phyloP scores from a whole-genome alignment of 1,284 basidiomycete species.

The Ceratobasidium sp. region DNA sequence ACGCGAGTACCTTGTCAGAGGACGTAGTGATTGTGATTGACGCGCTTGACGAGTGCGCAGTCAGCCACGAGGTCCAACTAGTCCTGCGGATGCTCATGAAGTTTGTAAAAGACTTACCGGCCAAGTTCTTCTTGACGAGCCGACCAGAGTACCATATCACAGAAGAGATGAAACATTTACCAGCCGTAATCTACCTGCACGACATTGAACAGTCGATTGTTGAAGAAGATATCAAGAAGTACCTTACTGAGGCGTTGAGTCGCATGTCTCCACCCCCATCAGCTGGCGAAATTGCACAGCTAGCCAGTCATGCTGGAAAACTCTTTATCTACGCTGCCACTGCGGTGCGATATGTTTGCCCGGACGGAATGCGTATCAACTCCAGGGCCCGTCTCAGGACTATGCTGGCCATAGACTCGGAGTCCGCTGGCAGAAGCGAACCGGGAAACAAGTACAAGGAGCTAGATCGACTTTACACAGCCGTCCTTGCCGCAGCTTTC shows the following conservation, averaged over 20 bases:
- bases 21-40: conserved; percentile 4
- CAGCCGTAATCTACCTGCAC: not conserved
- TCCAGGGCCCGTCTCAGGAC: no score
- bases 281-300: no score
- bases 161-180: not conserved
- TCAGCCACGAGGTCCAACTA: not conserved
- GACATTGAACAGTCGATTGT: conserved; percentile 1
- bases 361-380: no score
- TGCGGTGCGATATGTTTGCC: no score
- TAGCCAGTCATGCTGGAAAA: no score
- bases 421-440: no score
- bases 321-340: no score
- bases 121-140: conserved; percentile 6
- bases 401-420: no score
- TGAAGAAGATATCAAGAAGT: conserved; percentile 7
- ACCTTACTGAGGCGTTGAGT: not conserved
- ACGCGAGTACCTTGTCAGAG: not conserved
- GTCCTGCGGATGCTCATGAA: not conserved
- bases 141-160: not conserved
- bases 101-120: not conserved
- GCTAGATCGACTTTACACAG: not conserved
- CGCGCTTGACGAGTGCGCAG: conserved; percentile 12
- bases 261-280: not conserved
- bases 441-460: no score
- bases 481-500: conserved; percentile 1